Base-by-base conservation (phyloP, 1,284 basidiomycete species). In the Melanopsichium pennsylvanicum region DNA sequence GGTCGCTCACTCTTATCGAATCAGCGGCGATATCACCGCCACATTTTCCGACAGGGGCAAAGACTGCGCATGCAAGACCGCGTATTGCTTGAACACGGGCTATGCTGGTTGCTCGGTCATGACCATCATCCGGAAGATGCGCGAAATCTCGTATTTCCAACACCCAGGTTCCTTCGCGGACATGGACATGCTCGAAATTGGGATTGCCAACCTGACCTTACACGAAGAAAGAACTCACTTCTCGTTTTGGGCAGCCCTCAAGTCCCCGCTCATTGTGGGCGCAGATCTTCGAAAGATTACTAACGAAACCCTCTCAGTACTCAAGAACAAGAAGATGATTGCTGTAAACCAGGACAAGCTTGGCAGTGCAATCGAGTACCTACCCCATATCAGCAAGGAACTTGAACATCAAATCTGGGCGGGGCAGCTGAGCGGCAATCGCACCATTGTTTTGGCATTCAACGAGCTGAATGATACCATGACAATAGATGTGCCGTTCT, bases 1-100 rank as follows among this genome's bases (percentile, higher is more conserved):
- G 35, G 83, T 85, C 21, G 84, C 83, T 9, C 84, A 85, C 68
- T 83, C 82, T 36, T 86, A 84, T 84, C 79, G 85, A 2, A 85
- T 85, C 33, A 45, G 32, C 35, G 59, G 48, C 18, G 61, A 42
- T 39, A 40, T 64, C 34, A 56, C 56, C 18, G 42, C 52, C 1
- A 25, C 42, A 10, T 63, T 63, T n/a, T n/a, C n/a, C 48, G 51
- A 63, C 27, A 36, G 46, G 13, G 25, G 57, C 21, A 52, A 63
- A 21, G 47, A 45, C 26, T 63, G 60, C 15, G 52, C 60, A 2
- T 63, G 60, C 31, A 43, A 36, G 13, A 47, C 43, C 6, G 31
- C 21, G 2, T 63, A 54, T 35, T 51, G 57, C 22, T 23, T 63
- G 22, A n/a, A n/a, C 48, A 51, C 13, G 60, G 60, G 19, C 51